A percentile compares a stretch with the other conserved stretches of the same genome.
Evolutionary conservation across 192 early-diverging fungal species (phyloP).

Genomic region (Umbelopsis isabellina): DNA sequence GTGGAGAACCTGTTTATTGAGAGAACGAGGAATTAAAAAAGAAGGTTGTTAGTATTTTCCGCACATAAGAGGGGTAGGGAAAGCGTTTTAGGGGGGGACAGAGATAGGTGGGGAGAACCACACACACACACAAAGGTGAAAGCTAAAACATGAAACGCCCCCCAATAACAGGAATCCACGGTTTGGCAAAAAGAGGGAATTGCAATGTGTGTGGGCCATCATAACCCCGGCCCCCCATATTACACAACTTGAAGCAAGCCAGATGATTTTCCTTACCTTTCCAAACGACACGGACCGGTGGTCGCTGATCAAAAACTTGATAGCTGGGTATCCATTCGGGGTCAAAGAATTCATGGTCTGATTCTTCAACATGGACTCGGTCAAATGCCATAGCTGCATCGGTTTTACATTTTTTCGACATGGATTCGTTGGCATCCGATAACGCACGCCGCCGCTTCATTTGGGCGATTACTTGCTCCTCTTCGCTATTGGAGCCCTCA

Average conservation of each 20-base stretch:
- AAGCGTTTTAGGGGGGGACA: background rate
- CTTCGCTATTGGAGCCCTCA: background rate
- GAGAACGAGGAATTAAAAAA: background rate
- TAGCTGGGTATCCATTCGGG: constrained; percentile 31
- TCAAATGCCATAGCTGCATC: constrained; percentile 34
- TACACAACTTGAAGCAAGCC: background rate
- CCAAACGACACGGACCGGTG: constrained; percentile 34
- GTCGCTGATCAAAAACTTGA: constrained; percentile 32
- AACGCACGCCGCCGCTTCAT: constrained; percentile 16
- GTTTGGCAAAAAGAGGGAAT: background rate
- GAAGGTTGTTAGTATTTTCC: background rate
- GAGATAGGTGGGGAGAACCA: too few relatives aligned
- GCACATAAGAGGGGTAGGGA: background rate
- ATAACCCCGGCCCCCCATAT: constrained; percentile 2
- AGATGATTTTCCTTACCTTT: constrained; percentile 36
- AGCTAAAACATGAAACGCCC: too few relatives aligned
- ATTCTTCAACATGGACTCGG: constrained; percentile 12
- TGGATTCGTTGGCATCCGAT: constrained; percentile 15
- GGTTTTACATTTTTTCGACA: constrained; percentile 32
- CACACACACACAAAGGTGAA: too few relatives aligned
- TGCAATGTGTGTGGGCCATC: constrained; percentile 11
- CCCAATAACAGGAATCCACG: too few relatives aligned
- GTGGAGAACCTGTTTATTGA: constrained; percentile 34
- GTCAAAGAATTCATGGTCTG: constrained; percentile 19
- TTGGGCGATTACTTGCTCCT: background rate